Evolutionary conservation across 306 rosid genomes (phyloP), one percentile per base, ranked within the genome.

Genomic region (Pyrus communis): DNA sequence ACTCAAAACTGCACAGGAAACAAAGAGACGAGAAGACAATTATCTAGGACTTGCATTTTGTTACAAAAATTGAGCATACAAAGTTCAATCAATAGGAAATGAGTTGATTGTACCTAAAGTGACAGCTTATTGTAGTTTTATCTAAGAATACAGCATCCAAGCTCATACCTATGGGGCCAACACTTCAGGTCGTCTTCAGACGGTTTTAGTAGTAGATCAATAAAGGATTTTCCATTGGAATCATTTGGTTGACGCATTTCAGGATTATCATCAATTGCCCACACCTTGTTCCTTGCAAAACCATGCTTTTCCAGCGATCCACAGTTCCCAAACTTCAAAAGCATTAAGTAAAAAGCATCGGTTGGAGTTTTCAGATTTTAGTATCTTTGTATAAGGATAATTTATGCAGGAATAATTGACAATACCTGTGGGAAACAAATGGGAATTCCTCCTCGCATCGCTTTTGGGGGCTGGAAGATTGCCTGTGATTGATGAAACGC

Each of bases 401-500:
- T 62, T 71, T 25, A 73, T 40, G 57, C 57, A 60, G 59, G 79
- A 75, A 63, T 38, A 28, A 67, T 72, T 38, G 73, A 40, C 22
- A 52, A 79, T 83, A 89, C 98, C 97, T 92, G 96, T 17, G 97
- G 98, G 81, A 92, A 94, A 83, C 97, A 92, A 38, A 94, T 82
- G 59, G 92, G 93, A 71, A 94, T 92, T 78, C 98, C 98, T 78
- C 98, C 98, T 55, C 95, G 84, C 78, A 85, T 87, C 35, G 95
- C 89, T 80, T 94, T 94, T 57, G 93, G 90, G 40, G 90, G 84
- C 89, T 92, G 89, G 43, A 84, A 83, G 75, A 78, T 89, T 75
- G 91, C 89, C 98, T 90, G 64, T 73, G 80, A 40, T 78, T 75
- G 67, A 78, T 76, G 72, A 78, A 65, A 65, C 59, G 63, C 17